Base-by-base conservation (phyloP, 352 stramenopile genomes). In the Pythium phragmiticola region DNA sequence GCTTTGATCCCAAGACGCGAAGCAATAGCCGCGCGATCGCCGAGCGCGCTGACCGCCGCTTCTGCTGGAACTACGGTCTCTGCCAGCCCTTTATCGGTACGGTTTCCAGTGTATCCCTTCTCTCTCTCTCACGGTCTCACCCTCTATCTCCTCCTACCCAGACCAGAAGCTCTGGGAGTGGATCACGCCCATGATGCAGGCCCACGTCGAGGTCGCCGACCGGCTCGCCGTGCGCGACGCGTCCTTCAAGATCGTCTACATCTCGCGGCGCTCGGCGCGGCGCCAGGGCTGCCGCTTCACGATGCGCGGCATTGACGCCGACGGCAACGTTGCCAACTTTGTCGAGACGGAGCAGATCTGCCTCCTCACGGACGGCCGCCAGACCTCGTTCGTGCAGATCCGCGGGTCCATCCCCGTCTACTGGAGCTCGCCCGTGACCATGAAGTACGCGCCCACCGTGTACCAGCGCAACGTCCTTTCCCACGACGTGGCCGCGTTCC, bases 341-440 rank as follows among this genome's bases (percentile, higher is more conserved):
- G 91, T 87, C 16, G 95, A 98, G 82, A 98, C 90, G 0, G 95
- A 98, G 73, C 90, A 98, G 78, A 79, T 98, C 56, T 74, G 92
- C 55, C 65, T 82, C 16, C 76, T 72, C 48, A 60, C 70, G 12
- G 70, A 92, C 50, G 72, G 74, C n/a, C 68, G 79, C 34, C 57
- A 96, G 42, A 90, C 78, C 66, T 95, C 85, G 58, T 94, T 95
- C 69, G 84, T 98, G n/a, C 92, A 99, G 76, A 96, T 96, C 30
- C 89, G 96, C 39, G 96, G 96, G 48, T 98, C 90, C 17, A 98
- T 99, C 65, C 96, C 96, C 33, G 69, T 98, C n/a, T 89, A 94
- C 63, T 99, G 96, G 96, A 77, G 76, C 57, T 89, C 92, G 45
- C 74, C 85, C 45, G 82, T 85, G 26, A 93, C 76, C 58, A 82